Evolutionary conservation across 2,329 filamentous ascomycete genomes (phyloP).

Genomic region (Pestalotiopsis sp.): DNA sequence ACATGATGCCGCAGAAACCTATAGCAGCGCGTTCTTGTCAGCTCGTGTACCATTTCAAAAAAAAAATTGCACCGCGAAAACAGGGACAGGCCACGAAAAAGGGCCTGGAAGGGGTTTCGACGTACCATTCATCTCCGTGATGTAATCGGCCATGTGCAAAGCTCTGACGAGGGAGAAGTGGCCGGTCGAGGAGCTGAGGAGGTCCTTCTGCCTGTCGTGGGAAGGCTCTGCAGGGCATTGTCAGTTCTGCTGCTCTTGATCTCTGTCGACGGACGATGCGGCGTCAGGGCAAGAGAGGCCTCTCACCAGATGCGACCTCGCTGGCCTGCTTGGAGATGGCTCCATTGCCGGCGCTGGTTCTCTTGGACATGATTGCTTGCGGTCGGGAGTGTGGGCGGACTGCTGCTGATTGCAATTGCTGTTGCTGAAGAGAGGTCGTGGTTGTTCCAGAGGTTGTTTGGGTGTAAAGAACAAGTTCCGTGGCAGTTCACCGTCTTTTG

Average conservation of each 20-base stretch:
- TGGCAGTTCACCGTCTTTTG: background rate
- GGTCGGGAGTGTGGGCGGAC: background rate
- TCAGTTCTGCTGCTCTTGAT: background rate
- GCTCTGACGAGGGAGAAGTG: slow-evolving; percentile 73
- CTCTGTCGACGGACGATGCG: background rate
- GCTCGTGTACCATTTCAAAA: background rate
- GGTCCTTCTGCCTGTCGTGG: slow-evolving; percentile 75
- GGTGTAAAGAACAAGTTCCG: background rate
- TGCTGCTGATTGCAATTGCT: no score
- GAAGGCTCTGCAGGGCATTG: slow-evolving; percentile 40
- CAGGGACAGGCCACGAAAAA: background rate
- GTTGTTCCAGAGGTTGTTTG: background rate
- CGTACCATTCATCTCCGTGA: slow-evolving; percentile 79
- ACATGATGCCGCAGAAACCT: slow-evolving; percentile 91
- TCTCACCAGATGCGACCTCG: slow-evolving; percentile 44
- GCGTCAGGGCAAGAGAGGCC: background rate
- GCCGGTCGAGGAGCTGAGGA: slow-evolving; percentile 69
- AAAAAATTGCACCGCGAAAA: background rate
- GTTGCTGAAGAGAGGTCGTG: background rate
- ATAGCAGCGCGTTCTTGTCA: background rate
- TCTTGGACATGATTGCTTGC: slow-evolving; percentile 61
- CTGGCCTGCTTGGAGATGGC: slow-evolving; percentile 43
- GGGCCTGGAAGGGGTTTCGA: background rate
- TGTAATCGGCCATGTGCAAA: slow-evolving; percentile 80
- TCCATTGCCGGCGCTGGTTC: slow-evolving; percentile 55